phyloP scores from a whole-genome alignment of 352 stramenopile genomes.

The Saprolegnia parasitica region DNA sequence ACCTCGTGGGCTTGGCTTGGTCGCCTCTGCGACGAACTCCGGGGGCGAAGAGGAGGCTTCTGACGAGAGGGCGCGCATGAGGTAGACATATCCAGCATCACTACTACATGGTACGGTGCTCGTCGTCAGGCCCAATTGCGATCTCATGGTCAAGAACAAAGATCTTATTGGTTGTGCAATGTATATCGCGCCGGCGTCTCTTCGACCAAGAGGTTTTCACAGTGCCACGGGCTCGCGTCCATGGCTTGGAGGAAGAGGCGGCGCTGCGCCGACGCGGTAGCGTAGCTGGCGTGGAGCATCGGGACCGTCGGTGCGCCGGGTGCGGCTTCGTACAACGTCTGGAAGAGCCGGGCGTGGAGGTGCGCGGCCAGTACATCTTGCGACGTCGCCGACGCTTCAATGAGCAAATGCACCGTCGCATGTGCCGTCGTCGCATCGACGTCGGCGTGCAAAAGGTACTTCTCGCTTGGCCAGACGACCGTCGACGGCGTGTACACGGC shows the following conservation, averaged over 20 bases:
- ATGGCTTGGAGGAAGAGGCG: constrained; percentile 40
- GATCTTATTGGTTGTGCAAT: constrained; percentile 30
- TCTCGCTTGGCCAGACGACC: constrained; percentile 37
- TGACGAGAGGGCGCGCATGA: too few species aligned
- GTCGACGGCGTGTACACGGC: constrained; percentile 30
- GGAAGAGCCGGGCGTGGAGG: constrained; percentile 51
- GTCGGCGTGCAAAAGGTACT: constrained; percentile 55
- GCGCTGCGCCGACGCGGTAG: constrained; percentile 33
- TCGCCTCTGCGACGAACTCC: too few species aligned
- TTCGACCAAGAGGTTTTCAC: constrained; percentile 58
- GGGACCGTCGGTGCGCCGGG: constrained; percentile 21
- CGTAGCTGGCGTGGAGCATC: constrained; percentile 36
- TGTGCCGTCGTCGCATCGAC: neutral
- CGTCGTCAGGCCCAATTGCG: too few species aligned
- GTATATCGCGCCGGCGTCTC: constrained; percentile 56
- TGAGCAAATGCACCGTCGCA: constrained; percentile 43
- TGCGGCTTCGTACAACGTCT: constrained; percentile 37
- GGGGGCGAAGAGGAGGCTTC: too few species aligned
- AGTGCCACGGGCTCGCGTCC: constrained; percentile 48
- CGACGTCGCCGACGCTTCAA: constrained; percentile 46
- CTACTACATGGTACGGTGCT: too few species aligned
- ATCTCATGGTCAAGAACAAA: too few species aligned
- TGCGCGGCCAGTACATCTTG: constrained; percentile 44
- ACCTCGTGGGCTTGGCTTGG: too few species aligned
- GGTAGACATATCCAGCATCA: too few species aligned